Conservation (phyloP, 164 flowering plant genomes). For the Liquidambar formosana region DNA sequence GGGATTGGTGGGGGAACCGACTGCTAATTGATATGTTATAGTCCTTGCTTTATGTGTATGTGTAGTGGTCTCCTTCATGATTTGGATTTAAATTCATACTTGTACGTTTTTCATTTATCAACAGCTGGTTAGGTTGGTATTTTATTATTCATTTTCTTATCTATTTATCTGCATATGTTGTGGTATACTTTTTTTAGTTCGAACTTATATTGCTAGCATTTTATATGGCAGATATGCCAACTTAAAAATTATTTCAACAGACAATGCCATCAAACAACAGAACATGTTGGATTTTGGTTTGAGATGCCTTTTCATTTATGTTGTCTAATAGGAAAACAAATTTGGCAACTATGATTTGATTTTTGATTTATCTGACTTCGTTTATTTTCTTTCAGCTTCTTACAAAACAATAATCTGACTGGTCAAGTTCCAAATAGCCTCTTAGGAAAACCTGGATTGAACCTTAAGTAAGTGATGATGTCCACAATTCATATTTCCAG, state of each 20-base stretch:
- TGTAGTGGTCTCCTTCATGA: neutral
- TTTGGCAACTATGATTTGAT: neutral
- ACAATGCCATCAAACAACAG: too few species aligned
- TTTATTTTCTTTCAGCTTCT: slow-evolving; percentile 48
- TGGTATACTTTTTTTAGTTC: neutral
- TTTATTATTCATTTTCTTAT: neutral
- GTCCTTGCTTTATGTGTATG: neutral
- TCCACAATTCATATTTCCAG: neutral
- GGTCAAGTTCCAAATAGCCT: slow-evolving; percentile 73
- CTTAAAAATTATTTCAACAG: too few species aligned
- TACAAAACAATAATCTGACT: slow-evolving; percentile 79
- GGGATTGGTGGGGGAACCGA: neutral
- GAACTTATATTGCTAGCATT: neutral
- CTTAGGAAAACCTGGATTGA: slow-evolving; percentile 50
- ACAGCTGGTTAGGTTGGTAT: neutral
- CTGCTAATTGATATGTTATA: neutral
- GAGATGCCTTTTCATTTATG: neutral
- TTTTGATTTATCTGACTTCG: slow-evolving; percentile 5
- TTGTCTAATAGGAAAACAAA: neutral
- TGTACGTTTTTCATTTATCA: neutral
- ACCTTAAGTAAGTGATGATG: slow-evolving; percentile 49
- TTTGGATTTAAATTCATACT: neutral
- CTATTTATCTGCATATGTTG: neutral
- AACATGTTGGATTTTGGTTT: neutral
- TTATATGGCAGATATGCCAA: neutral